Evolutionary conservation across 345 rosid genomes (phyloP).

Genomic region (Populus ilicifolia): DNA sequence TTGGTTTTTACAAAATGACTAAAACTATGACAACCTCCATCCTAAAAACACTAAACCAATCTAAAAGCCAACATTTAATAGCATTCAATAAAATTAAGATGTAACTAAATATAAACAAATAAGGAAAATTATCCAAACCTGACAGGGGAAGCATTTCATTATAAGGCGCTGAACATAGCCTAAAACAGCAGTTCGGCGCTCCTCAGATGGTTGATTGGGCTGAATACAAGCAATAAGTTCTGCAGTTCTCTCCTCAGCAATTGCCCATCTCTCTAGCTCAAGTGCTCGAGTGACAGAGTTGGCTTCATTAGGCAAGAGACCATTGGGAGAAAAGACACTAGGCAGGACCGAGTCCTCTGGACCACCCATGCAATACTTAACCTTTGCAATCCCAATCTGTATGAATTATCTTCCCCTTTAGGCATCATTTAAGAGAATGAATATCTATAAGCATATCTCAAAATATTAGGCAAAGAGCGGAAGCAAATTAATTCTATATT

Average conservation of each 20-base stretch:
- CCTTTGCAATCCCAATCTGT: background rate
- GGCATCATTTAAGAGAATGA: background rate
- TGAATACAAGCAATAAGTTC: constrained; percentile 73
- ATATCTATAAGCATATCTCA: background rate
- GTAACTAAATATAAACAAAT: background rate
- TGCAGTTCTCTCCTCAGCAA: constrained; percentile 69
- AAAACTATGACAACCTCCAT: background rate
- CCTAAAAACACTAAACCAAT: background rate
- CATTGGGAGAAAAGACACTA: constrained; percentile 62
- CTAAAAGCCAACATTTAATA: background rate
- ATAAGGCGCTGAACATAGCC: constrained; percentile 68
- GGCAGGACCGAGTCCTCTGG: constrained; percentile 23
- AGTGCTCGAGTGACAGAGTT: constrained; percentile 58
- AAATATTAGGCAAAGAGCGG: background rate
- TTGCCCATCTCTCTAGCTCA: constrained; percentile 61
- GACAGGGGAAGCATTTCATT: constrained; percentile 65
- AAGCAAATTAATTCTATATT: background rate
- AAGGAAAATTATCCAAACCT: constrained; percentile 31
- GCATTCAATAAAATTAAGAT: background rate
- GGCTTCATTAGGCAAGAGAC: constrained; percentile 70
- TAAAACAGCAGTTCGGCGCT: constrained; percentile 72
- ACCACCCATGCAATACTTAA: background rate
- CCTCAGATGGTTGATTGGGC: constrained; percentile 67
- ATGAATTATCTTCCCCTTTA: background rate
- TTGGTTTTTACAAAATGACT: background rate